These are phyloP conservation scores for Ophiosphaerella korrae DNA, from an alignment of 2,329 filamentous ascomycete genomes.

Conservation along the genomic window DNA sequence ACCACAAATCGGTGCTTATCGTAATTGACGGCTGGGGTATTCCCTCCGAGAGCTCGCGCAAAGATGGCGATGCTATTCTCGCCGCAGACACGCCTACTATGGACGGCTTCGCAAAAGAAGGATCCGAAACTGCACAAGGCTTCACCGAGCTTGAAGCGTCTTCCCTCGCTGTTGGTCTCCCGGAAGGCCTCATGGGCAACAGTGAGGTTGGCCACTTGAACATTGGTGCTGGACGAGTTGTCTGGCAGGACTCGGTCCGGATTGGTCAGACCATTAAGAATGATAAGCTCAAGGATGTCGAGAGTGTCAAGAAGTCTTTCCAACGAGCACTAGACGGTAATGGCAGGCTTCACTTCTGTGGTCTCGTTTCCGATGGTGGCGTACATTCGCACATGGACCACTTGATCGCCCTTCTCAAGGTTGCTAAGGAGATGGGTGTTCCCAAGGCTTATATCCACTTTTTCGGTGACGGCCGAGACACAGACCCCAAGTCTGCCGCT, in stretches of 20 bases:
- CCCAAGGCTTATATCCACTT: constrained; percentile 98
- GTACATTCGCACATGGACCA: constrained; percentile 97
- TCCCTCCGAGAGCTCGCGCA: constrained; percentile 76
- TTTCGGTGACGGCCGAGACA: constrained; percentile 97
- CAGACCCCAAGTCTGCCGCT: constrained; percentile 91
- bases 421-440: constrained; percentile 85
- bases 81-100: constrained; percentile 92
- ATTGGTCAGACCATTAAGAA: constrained; percentile 95
- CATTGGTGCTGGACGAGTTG: constrained; percentile 94
- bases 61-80: constrained; percentile 92
- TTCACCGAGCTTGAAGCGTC: constrained; percentile 95
- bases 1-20: constrained; percentile 76
- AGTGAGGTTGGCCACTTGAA: constrained; percentile 98
- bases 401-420: constrained; percentile 82
- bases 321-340: constrained; percentile 82
- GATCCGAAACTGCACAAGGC: constrained; percentile 76
- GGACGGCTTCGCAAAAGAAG: constrained; percentile 75
- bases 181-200: constrained; percentile 98
- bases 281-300: constrained; percentile 74
- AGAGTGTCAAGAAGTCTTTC: constrained; percentile 79
- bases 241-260: constrained; percentile 94
- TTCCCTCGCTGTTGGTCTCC: constrained; percentile 91
- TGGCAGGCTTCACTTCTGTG: constrained; percentile 88
- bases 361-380: constrained; percentile 92
- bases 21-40: constrained; percentile 99